Base-by-base conservation (phyloP, 202 grass and related monocot species). In the Brachypodium distachyon region DNA sequence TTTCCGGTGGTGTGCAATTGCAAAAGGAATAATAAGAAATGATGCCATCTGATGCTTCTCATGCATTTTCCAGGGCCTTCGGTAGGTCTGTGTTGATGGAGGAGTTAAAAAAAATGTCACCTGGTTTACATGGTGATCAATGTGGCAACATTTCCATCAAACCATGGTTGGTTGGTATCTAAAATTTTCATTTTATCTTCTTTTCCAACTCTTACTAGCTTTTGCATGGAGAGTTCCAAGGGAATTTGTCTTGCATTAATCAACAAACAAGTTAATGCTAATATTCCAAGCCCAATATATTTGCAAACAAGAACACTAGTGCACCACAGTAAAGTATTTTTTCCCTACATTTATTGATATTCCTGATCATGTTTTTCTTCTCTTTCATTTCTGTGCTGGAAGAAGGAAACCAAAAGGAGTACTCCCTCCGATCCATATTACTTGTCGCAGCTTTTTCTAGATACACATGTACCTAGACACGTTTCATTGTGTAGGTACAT, bases 21-120 rank as follows among this genome's bases (percentile, higher is more conserved):
- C 11, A 69, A 25, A 62, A 72, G 17, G 49, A 71, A 70, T 49
- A 60, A 60, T 10, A 36, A 39, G 58, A 86, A 83, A 77, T 71
- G 29, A 70, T 80, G 14, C 5, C 43, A 40, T 70, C 83, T 90
- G 76, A 88, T 90, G 28, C 60, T 86, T 90, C 54, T 90, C 75
- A 86, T 90, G 79, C 77, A 76, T 87, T 90, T 94, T 90, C 86
- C 85, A 94, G 88, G 91, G 87, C 85, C 91, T 90, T 94, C 87
- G 66, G 14, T 86, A 88, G 85, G 79, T 75, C 81, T 67, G 57
- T 94, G 72, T 86, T 83, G 67, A 88, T 94, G 82, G 66, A 88
- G 72, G 81, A 77, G 39, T 84, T 87, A n/a, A n/a, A n/a, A n/a
- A n/a, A n/a, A n/a, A n/a, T 88, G 85, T 80, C 91, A 87, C 81